Conservation (phyloP, 2,329 filamentous ascomycete genomes). For the Hymenoscyphus repandus region DNA sequence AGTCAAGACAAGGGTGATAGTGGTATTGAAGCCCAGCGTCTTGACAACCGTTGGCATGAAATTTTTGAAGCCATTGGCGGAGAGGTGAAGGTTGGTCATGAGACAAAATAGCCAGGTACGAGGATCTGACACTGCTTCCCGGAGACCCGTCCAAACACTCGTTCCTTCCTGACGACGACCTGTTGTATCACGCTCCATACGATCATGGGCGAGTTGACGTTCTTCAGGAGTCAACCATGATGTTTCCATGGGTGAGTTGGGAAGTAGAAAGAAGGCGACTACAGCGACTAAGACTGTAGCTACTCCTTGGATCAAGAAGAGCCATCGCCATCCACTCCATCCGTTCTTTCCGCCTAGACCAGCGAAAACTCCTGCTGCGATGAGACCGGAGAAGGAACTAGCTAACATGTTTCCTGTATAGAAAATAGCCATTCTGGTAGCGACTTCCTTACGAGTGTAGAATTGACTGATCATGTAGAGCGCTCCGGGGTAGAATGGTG, state of each 20-base stretch:
- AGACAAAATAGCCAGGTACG: too few species aligned
- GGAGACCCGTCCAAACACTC: too few species aligned
- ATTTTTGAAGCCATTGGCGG: too few species aligned
- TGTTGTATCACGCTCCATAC: conserved; percentile 3
- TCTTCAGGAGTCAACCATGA: conserved; percentile 16
- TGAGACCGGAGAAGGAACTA: conserved; percentile 34
- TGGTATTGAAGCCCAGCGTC: too few species aligned
- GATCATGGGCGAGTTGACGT: conserved; percentile 7
- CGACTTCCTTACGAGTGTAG: conserved; percentile 39
- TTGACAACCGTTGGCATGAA: too few species aligned
- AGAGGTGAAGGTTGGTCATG: too few species aligned
- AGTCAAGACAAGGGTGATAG: too few species aligned
- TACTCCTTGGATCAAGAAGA: conserved; percentile 36
- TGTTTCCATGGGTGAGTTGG: conserved; percentile 40
- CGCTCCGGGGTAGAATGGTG: conserved; percentile 32
- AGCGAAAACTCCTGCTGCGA: conserved; percentile 32
- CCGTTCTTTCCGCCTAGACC: conserved; percentile 32
- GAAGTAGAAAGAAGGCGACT: conserved; percentile 30
- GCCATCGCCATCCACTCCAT: conserved; percentile 38
- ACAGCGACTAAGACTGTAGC: conserved; percentile 7
- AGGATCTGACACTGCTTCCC: too few species aligned
- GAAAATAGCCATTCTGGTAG: conserved; percentile 32
- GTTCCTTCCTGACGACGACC: too few species aligned
- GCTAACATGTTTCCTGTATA: conserved; percentile 35
- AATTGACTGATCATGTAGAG: conserved; percentile 26